These are phyloP conservation scores for Middelhovenomyces tepae DNA, from an alignment of 805 yeast genomes.

Conservation along the genomic window DNA sequence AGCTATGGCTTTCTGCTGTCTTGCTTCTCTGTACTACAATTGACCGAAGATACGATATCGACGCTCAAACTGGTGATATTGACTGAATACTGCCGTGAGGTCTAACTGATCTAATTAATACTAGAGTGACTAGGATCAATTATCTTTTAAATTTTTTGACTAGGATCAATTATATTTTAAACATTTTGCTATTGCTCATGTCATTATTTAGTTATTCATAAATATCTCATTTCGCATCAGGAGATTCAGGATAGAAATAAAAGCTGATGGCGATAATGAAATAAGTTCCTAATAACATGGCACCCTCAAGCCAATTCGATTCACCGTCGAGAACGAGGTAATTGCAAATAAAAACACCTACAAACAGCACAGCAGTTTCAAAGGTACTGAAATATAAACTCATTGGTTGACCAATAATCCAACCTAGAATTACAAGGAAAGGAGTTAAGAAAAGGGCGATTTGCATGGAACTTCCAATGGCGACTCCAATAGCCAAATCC, in stretches of 20 bases:
- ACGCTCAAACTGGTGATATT: too few species aligned
- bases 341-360: slow-evolving; percentile 81
- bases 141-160: neutral
- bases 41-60: too few species aligned
- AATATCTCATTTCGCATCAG: too few species aligned
- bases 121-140: too few species aligned
- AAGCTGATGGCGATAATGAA: slow-evolving; percentile 82
- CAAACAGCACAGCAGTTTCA: slow-evolving; percentile 87
- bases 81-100: too few species aligned
- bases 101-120: too few species aligned
- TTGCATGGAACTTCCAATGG: slow-evolving; percentile 92
- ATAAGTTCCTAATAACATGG: slow-evolving; percentile 81
- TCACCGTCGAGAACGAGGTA: slow-evolving; percentile 88
- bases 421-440: slow-evolving; percentile 88
- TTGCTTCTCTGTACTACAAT: too few species aligned
- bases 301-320: slow-evolving; percentile 95
- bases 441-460: slow-evolving; percentile 95
- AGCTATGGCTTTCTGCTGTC: too few species aligned
- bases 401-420: slow-evolving; percentile 89
- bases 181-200: too few species aligned
- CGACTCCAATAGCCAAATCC: slow-evolving; percentile 96
- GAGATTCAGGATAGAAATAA: slow-evolving; percentile 74
- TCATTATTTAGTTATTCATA: too few species aligned
- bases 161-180: neutral
- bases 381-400: slow-evolving; percentile 82